These are phyloP conservation scores for Mesotaenium endlicherianum DNA, from an alignment of 139 green algal genomes.

Conservation along the genomic window DNA sequence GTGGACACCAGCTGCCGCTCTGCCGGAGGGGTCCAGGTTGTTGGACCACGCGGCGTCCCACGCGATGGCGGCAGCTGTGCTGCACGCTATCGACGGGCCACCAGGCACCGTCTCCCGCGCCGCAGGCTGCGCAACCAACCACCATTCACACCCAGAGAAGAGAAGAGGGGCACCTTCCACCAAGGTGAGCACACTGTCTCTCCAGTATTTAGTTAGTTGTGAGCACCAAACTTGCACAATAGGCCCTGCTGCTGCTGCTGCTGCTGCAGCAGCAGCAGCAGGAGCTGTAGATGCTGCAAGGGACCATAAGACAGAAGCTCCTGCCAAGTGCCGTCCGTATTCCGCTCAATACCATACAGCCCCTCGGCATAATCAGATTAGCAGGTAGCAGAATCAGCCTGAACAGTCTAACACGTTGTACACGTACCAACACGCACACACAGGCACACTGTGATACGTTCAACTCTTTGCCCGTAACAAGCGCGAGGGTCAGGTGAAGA, in stretches of 20 bases:
- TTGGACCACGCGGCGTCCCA: conserved; percentile 44
- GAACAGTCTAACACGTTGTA: background rate
- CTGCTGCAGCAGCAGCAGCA: no score
- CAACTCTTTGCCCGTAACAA: background rate
- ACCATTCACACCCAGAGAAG: background rate
- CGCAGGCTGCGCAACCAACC: background rate
- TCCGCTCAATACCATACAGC: no score
- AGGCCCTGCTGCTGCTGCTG: no score
- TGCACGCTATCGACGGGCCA: conserved; percentile 41
- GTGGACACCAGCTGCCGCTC: conserved; percentile 37
- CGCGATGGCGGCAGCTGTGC: conserved; percentile 39
- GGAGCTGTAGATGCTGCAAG: no score
- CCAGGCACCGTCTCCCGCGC: conserved; percentile 38
- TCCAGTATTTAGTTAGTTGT: no score
- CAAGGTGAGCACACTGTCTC: no score
- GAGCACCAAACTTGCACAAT: no score
- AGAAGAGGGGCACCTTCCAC: background rate
- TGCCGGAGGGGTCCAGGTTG: conserved; percentile 53
- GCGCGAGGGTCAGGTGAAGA: background rate
- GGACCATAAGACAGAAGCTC: no score
- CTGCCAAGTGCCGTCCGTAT: no score
- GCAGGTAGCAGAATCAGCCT: no score
- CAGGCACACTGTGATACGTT: background rate
- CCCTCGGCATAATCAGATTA: no score
- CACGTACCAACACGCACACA: no score